Evolutionary conservation across 139 green algal genomes (phyloP).

Genomic region (Chlorella sp.): DNA sequence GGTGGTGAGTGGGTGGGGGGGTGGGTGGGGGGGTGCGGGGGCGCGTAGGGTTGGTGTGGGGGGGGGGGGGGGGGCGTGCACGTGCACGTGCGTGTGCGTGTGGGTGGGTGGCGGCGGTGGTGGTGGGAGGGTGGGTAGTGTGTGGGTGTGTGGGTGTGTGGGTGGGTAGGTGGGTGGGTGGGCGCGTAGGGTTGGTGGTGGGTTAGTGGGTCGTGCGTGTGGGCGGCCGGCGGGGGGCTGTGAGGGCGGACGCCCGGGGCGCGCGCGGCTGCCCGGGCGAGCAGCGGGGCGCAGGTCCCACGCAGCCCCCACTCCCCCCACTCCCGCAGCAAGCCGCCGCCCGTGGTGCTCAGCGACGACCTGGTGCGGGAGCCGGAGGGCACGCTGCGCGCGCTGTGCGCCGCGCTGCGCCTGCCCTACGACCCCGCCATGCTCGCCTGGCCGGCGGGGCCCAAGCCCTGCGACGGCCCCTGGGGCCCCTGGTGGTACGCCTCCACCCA

Average conservation of each 20-base stretch:
- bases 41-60: background rate
- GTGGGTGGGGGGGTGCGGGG: background rate
- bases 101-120: no score
- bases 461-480: constrained; percentile 74
- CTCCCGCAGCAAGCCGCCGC: constrained; percentile 35
- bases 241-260: no score
- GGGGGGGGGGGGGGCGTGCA: no score
- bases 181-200: no score
- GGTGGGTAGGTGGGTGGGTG: no score
- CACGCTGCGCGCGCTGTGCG: constrained; percentile 62
- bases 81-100: no score
- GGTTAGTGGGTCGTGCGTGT: no score
- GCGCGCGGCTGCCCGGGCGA: no score
- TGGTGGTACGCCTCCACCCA: constrained; percentile 74
- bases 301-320: background rate
- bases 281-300: no score
- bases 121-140: background rate
- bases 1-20: background rate
- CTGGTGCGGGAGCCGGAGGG: constrained; percentile 55
- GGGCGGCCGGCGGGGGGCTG: no score
- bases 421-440: constrained; percentile 64
- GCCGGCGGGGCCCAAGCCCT: constrained; percentile 66
- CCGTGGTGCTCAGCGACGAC: constrained; percentile 72
- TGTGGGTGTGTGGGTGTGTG: no score
- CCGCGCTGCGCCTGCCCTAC: constrained; percentile 47